Conservation (phyloP, 495 filamentous ascomycete species). For the Penicillium paxilli region DNA sequence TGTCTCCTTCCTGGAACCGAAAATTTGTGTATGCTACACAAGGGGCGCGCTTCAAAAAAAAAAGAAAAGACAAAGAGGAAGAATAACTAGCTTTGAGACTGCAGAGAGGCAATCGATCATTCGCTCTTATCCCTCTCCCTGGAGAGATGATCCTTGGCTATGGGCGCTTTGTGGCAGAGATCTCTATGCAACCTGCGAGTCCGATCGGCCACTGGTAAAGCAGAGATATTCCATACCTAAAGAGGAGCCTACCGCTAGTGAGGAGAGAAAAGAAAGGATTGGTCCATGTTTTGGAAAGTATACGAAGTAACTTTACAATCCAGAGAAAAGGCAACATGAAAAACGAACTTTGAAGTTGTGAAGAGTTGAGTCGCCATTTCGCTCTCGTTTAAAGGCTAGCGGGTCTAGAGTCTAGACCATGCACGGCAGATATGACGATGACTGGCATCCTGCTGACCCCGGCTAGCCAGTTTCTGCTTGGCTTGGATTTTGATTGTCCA, state of each 20-base stretch:
- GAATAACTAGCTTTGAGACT: neutral
- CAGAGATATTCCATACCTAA: neutral
- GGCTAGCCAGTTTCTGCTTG: neutral
- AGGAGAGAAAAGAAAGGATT: neutral
- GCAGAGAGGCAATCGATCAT: neutral
- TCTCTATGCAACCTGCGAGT: constrained; percentile 1
- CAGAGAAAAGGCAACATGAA: no score
- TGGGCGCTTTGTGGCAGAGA: neutral
- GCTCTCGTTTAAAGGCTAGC: neutral
- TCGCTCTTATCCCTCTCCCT: neutral
- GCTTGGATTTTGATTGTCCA: neutral
- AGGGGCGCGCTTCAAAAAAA: neutral
- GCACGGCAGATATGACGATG: neutral
- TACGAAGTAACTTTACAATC: no score
- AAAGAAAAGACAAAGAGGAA: neutral
- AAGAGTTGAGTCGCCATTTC: neutral
- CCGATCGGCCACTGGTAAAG: constrained; percentile 7
- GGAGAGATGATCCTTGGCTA: constrained; percentile 5
- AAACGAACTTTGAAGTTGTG: no score
- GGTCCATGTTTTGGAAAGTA: no score
- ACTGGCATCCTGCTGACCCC: constrained; percentile 1
- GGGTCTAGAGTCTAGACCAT: constrained; percentile 15
- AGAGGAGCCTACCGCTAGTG: neutral
- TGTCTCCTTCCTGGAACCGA: neutral
- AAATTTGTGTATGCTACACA: constrained; percentile 6